Percentiles rank a stretch among this genome's conserved stretches.
Evolutionary conservation across 2,329 filamentous ascomycete genomes (phyloP).

Genomic region (Decorospora gaudefroyi): DNA sequence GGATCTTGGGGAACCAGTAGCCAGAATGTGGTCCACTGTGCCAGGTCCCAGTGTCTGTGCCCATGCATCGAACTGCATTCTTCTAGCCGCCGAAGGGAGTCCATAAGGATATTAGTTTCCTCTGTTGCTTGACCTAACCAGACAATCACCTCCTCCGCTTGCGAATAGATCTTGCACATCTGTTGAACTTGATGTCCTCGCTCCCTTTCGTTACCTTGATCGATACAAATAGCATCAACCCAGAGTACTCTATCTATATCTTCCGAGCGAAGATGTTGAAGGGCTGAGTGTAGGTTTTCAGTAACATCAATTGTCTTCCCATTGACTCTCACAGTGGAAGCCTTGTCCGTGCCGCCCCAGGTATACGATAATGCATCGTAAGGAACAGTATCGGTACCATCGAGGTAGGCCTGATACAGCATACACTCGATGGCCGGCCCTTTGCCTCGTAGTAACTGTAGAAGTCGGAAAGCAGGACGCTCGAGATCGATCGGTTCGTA

Average conservation of each 20-base stretch:
- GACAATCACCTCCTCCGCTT: conserved; percentile 30
- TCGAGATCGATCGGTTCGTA: too few relatives aligned
- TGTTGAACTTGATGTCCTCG: conserved; percentile 32
- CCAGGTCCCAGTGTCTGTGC: neutral
- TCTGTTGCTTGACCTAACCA: conserved; percentile 34
- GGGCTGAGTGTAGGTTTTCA: conserved; percentile 20
- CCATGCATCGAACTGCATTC: neutral
- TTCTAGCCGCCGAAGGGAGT: neutral
- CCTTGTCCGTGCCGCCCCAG: conserved; percentile 23
- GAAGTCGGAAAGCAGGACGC: too few relatives aligned
- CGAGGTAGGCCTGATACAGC: conserved; percentile 17
- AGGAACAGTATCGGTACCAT: neutral
- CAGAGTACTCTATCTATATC: conserved; percentile 25
- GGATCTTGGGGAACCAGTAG: conserved; percentile 9
- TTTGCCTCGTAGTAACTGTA: too few relatives aligned
- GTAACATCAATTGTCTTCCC: conserved; percentile 15
- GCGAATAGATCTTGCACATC: conserved; percentile 32
- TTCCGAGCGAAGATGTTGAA: conserved; percentile 14
- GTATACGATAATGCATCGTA: conserved; percentile 31
- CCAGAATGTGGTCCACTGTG: conserved; percentile 7
- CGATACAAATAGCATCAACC: conserved; percentile 35
- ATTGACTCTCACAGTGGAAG: too few relatives aligned
- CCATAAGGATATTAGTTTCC: neutral
- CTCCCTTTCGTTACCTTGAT: conserved; percentile 31
- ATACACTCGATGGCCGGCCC: conserved; percentile 9